Base-by-base conservation (phyloP, 805 yeast species). In the Monosporozyma aquatica region DNA sequence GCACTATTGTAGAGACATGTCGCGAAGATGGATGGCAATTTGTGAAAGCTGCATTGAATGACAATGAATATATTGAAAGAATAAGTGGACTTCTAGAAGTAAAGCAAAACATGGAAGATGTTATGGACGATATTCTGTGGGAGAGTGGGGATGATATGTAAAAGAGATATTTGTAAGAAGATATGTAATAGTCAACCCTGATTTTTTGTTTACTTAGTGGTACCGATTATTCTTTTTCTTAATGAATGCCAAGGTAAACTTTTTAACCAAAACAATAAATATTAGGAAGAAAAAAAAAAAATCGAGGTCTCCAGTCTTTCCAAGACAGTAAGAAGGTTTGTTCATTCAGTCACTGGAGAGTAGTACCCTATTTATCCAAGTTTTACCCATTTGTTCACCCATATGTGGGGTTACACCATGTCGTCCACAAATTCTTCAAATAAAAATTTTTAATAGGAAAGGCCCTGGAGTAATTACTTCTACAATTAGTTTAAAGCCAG, bases 1-100 rank as follows among this genome's bases (percentile, higher is more conserved):
- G 62, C 0, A 51, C 67, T 0, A 80, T 92, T 2, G 51, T 84
- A 1, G 61, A 68, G 3, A 70, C 66, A 8, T 87, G 71, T 62
- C 46, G 60, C 18, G 47, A 55, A 1, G 61, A 67, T 0, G 87
- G 86, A 0, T 92, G 97, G 97, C 77, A 75, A 4, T 90, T 90
- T 67, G 85, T 92, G 4, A 68, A 70, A 51, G 56, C 58, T 11
- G 90, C 96, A 10, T 66, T 94, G 42, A 69, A 78, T 45, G 78
- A 84, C 48, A 64, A 80, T 1, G 69, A 67, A 15, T 82, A 76
- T 52, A 69, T 94, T 29, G 95, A 87, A 49, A 76, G 76, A 23
- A 55, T 87, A 4, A 79, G 94, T 50, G 98, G 98, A 0, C 70
- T 92, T 42, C 71, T 77, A 1, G 70, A 76, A 37, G 77, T 90